Percentiles rank a stretch among this genome's conserved stretches.
phyloP scores from a whole-genome alignment of 495 filamentous ascomycete genomes.

The Penicillium fimorum region DNA sequence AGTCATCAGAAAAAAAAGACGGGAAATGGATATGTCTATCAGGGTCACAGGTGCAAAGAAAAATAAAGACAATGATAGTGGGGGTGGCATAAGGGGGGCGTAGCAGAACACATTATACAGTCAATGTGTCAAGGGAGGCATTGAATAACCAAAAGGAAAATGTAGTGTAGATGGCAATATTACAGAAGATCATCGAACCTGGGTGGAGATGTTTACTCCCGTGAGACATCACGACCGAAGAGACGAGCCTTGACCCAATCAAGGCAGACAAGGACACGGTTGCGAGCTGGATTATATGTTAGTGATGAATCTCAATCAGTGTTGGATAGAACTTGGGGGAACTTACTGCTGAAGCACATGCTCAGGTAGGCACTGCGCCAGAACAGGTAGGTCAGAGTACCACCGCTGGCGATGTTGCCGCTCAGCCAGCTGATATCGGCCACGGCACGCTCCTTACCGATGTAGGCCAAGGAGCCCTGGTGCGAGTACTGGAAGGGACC shows the following conservation, averaged over 20 bases:
- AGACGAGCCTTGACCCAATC: conserved; percentile 96
- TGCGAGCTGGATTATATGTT: conserved; percentile 59
- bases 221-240: conserved; percentile 93
- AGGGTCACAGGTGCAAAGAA: conserved; percentile 12
- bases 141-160: conserved; percentile 15
- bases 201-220: conserved; percentile 62
- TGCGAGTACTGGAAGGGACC: conserved; percentile 98
- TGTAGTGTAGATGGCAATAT: conserved; percentile 16
- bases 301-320: conserved; percentile 5
- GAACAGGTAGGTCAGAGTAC: conserved; percentile 84
- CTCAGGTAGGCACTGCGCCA: conserved; percentile 96
- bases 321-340: background rate
- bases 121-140: conserved; percentile 8
- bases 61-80: conserved; percentile 13
- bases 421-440: conserved; percentile 97
- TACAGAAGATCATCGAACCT: conserved; percentile 12
- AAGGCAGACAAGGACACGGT: conserved; percentile 84
- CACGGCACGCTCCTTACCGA: conserved; percentile 95
- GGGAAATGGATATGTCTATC: conserved; percentile 28
- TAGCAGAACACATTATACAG: conserved; percentile 10
- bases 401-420: conserved; percentile 87
- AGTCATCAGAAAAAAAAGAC: conserved; percentile 21
- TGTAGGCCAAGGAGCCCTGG: conserved; percentile 95
- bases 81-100: conserved; percentile 18
- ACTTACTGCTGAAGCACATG: conserved; percentile 99